phyloP scores from a whole-genome alignment of 148 eudicot species.

The Fagopyrum homotropicum region DNA sequence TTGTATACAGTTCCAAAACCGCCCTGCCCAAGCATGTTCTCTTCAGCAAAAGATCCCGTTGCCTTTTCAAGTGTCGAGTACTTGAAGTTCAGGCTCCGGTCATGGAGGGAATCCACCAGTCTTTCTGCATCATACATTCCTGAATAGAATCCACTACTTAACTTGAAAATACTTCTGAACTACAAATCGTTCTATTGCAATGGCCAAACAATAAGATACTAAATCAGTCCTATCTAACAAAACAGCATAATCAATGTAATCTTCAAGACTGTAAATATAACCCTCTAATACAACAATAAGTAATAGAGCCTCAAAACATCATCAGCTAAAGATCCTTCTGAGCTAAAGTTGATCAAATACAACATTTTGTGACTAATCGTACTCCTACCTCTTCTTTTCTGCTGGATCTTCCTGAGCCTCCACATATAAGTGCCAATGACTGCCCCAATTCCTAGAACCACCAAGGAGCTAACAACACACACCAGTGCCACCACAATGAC shows the following conservation, averaged over 20 bases:
- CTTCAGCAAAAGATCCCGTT: constrained; percentile 41
- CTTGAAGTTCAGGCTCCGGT: constrained; percentile 61
- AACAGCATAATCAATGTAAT: background rate
- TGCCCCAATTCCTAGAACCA: constrained; percentile 32
- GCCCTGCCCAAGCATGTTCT: constrained; percentile 66
- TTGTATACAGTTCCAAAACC: constrained; percentile 71
- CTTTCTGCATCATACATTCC: constrained; percentile 35
- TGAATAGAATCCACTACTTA: background rate
- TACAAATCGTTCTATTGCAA: background rate
- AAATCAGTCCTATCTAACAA: background rate
- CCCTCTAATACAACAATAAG: background rate
- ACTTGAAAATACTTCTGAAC: background rate
- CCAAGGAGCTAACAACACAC: constrained; percentile 32
- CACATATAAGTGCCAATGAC: constrained; percentile 29
- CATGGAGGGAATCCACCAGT: constrained; percentile 40
- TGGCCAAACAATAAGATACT: background rate
- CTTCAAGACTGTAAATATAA: background rate
- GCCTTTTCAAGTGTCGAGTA: constrained; percentile 62
- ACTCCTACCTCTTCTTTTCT: constrained; percentile 47
- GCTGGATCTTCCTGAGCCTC: constrained; percentile 35
- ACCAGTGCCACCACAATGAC: constrained; percentile 29
- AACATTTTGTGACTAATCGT: background rate
- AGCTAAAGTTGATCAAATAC: background rate
- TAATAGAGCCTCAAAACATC: background rate
- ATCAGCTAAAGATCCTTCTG: background rate